Evolutionary conservation across 345 rosid species (phyloP).

Genomic region (Salix arbutifolia): DNA sequence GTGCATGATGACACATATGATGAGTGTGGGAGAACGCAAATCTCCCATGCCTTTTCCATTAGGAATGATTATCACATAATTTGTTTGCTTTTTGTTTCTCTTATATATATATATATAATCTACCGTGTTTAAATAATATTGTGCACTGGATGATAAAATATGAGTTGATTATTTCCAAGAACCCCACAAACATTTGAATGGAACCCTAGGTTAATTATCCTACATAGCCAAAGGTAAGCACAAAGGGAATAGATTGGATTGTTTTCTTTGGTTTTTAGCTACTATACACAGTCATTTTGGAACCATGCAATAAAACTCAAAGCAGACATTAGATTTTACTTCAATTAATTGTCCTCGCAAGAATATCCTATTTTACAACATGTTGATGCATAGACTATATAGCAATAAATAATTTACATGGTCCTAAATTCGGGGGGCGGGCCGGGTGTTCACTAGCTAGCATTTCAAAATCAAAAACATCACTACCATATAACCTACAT

Average conservation of each 20-base stretch:
- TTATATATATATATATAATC: constrained; percentile 6
- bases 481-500: too few relatives aligned
- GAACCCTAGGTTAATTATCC: background rate
- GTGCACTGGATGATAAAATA: too few relatives aligned
- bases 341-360: background rate
- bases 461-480: too few relatives aligned
- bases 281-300: background rate
- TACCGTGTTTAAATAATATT: too few relatives aligned
- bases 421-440: too few relatives aligned
- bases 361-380: background rate
- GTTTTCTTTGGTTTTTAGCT: background rate
- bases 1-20: constrained; percentile 69
- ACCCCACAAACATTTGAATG: background rate
- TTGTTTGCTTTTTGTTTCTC: constrained; percentile 37
- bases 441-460: too few relatives aligned
- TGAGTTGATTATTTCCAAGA: background rate
- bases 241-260: background rate
- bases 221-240: background rate
- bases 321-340: background rate
- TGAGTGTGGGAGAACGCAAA: constrained; percentile 46
- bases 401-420: too few relatives aligned
- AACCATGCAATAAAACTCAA: background rate
- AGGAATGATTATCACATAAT: constrained; percentile 74
- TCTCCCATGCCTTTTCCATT: constrained; percentile 41
- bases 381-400: too few relatives aligned